Base-by-base conservation (phyloP, 768 basidiomycete genomes). In the Leccinellum rugosiceps region DNA sequence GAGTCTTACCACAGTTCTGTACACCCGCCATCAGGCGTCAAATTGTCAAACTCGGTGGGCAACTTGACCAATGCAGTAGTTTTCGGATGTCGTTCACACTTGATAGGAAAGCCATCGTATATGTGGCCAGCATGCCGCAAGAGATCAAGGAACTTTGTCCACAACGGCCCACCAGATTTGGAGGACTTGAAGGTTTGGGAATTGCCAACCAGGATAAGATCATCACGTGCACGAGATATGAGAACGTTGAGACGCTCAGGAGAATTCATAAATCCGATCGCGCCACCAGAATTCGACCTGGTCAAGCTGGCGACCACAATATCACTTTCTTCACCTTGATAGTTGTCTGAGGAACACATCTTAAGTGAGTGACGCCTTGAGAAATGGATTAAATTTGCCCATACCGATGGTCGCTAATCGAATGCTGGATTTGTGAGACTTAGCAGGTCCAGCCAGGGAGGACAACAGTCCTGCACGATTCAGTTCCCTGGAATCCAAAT, bases 251-350 rank as follows among this genome's bases (percentile, higher is more conserved):
- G 72, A 21, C 87, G 81, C 68, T 89, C 85, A 0, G 84, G 81
- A 3, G 87, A 77, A 32, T 71, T 80, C 86, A 90, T 87, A 72
- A 90, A 89, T 1, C 88, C 87, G 23, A 89, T 88, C 55, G 83
- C 80, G 50, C 77, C 64, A 0, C 69, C 56, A 0, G 72, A 6
- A 57, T 90, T 88, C 59, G 85, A 87, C 49, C 87, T 70, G 0
- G 84, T 86, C 31, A 90, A 68, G 11, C 80, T 83, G 6, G 78
- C 76, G 32, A 90, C 72, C 25, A 90, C 83, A 49, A 90, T 83
- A 50, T 88, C 80, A 32, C 83, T 83, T 67, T 89, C 87, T 65
- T 89, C 88, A 3, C 87, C 87, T 65, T 89, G 88, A 58, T 88
- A 90, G 62, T 89, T 90, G 62, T 89, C 88, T 88, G 44, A 1